These are phyloP conservation scores for Paramecium sonneborni DNA, from an alignment of 73 alveolate species.

Conservation along the genomic window DNA sequence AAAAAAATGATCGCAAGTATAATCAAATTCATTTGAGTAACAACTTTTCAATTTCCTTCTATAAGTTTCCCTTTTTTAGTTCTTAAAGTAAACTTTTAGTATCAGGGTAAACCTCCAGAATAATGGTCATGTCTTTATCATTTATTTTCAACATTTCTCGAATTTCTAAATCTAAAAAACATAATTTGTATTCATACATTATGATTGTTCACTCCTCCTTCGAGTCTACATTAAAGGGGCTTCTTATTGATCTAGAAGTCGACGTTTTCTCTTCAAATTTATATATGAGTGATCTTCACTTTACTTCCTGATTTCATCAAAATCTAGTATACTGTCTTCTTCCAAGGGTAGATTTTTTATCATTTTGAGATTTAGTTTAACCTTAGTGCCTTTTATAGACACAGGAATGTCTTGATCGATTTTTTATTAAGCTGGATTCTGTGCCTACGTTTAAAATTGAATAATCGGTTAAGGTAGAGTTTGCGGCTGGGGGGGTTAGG, in stretches of 20 bases:
- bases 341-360: background rate
- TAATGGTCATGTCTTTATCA: slow-evolving; percentile 1
- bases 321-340: slow-evolving; percentile 21
- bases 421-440: background rate
- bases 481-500: background rate
- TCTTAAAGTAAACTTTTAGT: background rate
- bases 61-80: background rate
- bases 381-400: background rate
- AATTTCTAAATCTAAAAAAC: background rate
- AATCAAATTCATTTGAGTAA: background rate
- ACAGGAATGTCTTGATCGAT: background rate
- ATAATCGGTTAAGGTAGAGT: background rate
- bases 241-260: slow-evolving; percentile 13
- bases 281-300: background rate
- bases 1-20: background rate
- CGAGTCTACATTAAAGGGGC: slow-evolving; percentile 14
- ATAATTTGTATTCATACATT: background rate
- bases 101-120: slow-evolving; percentile 7
- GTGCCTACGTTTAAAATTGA: background rate
- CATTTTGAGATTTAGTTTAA: background rate
- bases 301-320: background rate
- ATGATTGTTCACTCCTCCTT: background rate
- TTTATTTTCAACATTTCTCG: background rate
- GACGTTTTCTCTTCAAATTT: background rate
- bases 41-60: background rate